A percentile compares a stretch with the other conserved stretches of the same genome.
phyloP scores from a whole-genome alignment of 768 basidiomycete species.

The Leccinum uliginosum region DNA sequence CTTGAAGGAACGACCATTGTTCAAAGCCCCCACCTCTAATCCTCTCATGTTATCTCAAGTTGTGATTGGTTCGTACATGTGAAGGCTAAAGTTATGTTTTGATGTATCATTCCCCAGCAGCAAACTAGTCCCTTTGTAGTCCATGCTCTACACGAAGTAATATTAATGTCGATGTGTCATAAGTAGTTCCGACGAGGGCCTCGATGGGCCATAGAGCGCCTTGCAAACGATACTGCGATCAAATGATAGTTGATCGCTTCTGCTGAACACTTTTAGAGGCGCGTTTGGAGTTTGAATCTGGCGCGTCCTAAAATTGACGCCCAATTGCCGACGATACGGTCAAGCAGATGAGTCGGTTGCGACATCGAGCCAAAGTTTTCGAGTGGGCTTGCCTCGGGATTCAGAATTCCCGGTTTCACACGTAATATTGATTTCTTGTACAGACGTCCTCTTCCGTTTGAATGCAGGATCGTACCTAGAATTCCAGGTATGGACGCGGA shows the following conservation, averaged over 20 bases:
- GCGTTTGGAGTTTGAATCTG: no score
- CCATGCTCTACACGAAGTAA: neutral
- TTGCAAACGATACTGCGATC: no score
- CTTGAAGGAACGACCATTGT: neutral
- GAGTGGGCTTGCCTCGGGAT: neutral
- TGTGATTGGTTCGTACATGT: constrained; percentile 8
- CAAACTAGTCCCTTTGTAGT: constrained; percentile 9
- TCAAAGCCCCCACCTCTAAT: constrained; percentile 1
- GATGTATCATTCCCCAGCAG: constrained; percentile 29
- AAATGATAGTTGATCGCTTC: no score
- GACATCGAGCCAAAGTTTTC: neutral
- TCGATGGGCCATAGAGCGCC: no score
- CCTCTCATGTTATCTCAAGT: constrained; percentile 1
- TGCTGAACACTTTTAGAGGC: no score
- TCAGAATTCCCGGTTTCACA: no score
- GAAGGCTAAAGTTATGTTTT: neutral
- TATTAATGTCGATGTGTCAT: no score
- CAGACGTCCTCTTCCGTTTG: neutral
- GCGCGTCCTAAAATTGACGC: no score
- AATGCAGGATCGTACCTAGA: neutral
- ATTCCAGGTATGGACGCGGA: neutral
- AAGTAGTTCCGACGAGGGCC: no score
- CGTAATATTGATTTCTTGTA: neutral
- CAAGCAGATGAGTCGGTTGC: no score
- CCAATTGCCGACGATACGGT: no score